phyloP scores from a whole-genome alignment of 176 grass and related monocot species.

The Aegilops longissima region DNA sequence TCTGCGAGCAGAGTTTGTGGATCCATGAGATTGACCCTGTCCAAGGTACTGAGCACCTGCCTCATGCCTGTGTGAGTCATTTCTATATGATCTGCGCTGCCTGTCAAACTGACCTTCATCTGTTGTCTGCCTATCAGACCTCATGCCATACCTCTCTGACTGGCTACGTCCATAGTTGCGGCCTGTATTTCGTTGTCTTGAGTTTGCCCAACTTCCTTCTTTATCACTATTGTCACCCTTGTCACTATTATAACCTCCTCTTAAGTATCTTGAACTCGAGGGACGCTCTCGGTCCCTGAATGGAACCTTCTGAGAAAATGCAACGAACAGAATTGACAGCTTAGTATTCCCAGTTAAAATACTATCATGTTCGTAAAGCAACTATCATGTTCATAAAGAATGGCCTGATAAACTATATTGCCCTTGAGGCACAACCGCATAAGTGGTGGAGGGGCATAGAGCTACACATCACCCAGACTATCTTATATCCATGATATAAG shows the following conservation, averaged over 20 bases:
- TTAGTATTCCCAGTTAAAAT: constrained; percentile 34
- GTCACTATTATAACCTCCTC: constrained; percentile 64
- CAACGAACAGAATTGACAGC: constrained; percentile 28
- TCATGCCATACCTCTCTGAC: constrained; percentile 55
- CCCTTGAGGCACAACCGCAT: not conserved
- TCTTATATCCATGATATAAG: constrained; percentile 20
- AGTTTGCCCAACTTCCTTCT: constrained; percentile 74
- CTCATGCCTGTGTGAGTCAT: constrained; percentile 67
- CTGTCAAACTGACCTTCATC: constrained; percentile 59
- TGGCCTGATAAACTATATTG: not conserved
- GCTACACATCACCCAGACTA: not conserved
- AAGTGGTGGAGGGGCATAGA: constrained; percentile 11
- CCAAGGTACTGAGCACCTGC: constrained; percentile 41
- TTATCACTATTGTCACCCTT: constrained; percentile 55
- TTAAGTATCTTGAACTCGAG: constrained; percentile 67
- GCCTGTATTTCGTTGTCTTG: constrained; percentile 56
- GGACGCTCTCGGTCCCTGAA: constrained; percentile 61
- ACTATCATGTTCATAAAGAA: constrained; percentile 24
- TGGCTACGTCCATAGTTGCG: constrained; percentile 53
- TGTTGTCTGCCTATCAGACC: constrained; percentile 41
- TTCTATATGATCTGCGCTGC: constrained; percentile 62
- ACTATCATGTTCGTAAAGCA: constrained; percentile 16
- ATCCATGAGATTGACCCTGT: constrained; percentile 42
- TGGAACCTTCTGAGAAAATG: constrained; percentile 56
- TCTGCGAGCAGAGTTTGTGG: constrained; percentile 42